Evolutionary conservation across 352 stramenopile species (phyloP).

Genomic region (Pythium dissimile): DNA sequence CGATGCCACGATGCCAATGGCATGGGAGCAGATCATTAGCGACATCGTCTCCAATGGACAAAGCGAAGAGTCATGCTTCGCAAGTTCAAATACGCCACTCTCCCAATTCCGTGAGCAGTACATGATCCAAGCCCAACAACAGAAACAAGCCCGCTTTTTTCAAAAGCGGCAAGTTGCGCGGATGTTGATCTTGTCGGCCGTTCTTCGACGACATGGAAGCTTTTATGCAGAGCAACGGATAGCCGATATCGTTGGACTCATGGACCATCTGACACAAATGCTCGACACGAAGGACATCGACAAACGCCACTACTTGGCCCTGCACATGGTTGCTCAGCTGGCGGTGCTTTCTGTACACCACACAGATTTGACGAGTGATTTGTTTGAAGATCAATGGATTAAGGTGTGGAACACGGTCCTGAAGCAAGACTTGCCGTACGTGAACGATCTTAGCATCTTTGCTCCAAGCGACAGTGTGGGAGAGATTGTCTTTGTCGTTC

Average conservation of each 20-base stretch:
- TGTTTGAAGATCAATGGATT: slow-evolving; percentile 23
- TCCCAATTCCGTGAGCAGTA: slow-evolving; percentile 11
- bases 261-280: slow-evolving; percentile 14
- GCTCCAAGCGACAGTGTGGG: neutral
- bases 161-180: slow-evolving; percentile 4
- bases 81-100: neutral
- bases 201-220: slow-evolving; percentile 22
- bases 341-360: slow-evolving; percentile 12
- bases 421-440: slow-evolving; percentile 18
- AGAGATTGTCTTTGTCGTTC: slow-evolving; percentile 14
- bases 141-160: slow-evolving; percentile 9
- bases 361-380: slow-evolving; percentile 17
- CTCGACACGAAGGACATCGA: slow-evolving; percentile 17
- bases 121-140: slow-evolving; percentile 2
- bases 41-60: slow-evolving; percentile 6
- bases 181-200: slow-evolving; percentile 12
- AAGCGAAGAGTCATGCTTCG: slow-evolving; percentile 1
- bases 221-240: slow-evolving; percentile 19
- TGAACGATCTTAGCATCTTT: neutral
- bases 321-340: slow-evolving; percentile 22
- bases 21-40: slow-evolving; percentile 23
- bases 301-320: slow-evolving; percentile 9
- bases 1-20: slow-evolving; percentile 17
- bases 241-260: slow-evolving; percentile 20
- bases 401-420: slow-evolving; percentile 14